Evolutionary conservation across 2,329 filamentous ascomycete genomes (phyloP).

Genomic region (Nectriaceae sp.): DNA sequence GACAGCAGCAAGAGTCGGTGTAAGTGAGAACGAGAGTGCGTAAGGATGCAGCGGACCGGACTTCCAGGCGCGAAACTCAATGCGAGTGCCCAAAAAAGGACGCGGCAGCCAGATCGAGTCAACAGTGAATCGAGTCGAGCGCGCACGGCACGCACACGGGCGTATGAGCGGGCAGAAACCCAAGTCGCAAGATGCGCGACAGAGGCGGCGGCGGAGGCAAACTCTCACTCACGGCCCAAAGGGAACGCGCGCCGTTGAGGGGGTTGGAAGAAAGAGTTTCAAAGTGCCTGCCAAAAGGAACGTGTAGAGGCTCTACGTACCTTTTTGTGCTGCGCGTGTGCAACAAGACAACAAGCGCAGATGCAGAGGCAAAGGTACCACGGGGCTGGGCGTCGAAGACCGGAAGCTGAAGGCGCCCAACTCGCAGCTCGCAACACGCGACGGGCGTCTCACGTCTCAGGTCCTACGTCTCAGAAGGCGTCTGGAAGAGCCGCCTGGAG

Average conservation of each 20-base stretch:
- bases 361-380: slow-evolving; percentile 21
- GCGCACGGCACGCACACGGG: neutral
- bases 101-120: slow-evolving; percentile 6
- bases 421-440: slow-evolving; percentile 22
- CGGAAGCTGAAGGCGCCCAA: slow-evolving; percentile 17
- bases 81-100: slow-evolving; percentile 8
- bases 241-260: slow-evolving; percentile 5
- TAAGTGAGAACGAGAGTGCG: slow-evolving; percentile 23
- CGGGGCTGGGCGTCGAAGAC: slow-evolving; percentile 11
- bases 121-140: neutral
- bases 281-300: slow-evolving; percentile 5
- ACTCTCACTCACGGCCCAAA: slow-evolving; percentile 5
- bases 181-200: neutral
- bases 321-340: slow-evolving; percentile 27
- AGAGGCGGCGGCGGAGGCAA: neutral
- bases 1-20: slow-evolving; percentile 26
- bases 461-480: slow-evolving; percentile 10
- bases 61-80: slow-evolving; percentile 8
- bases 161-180: neutral
- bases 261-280: slow-evolving; percentile 9
- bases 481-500: neutral
- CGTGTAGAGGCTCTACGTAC: slow-evolving; percentile 22
- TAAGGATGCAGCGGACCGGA: slow-evolving; percentile 9
- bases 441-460: too few species aligned
- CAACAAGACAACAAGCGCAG: slow-evolving; percentile 16